Evolutionary conservation across 176 grass and related monocot genomes (phyloP), one percentile per base, ranked within the genome.

Genomic region (Oryza brachyantha): DNA sequence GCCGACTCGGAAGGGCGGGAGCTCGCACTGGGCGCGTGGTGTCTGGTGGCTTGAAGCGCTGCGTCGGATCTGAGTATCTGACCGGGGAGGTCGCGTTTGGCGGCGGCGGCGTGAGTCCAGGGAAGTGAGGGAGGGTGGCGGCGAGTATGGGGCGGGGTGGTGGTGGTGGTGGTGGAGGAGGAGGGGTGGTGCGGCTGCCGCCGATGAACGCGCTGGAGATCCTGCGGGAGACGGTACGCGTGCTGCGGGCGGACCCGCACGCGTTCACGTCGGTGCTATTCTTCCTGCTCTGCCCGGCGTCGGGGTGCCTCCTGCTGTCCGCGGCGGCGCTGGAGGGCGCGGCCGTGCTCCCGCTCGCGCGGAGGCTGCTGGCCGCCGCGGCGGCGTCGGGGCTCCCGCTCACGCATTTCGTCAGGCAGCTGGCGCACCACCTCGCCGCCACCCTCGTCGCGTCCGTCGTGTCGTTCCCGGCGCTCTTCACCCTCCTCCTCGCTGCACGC

Each of bases 271-370:
- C 86, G 50, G 74, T 86, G 46, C 92, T 98, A 50, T 86, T 86
- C 87, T 87, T 94, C 68, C 85, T 98, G 78, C 82, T 98, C 69
- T 98, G 92, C 83, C 95, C 95, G 58, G 95, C 91, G 52, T 93
- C 95, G 13, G 87, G 87, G 5, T 74, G 76, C 75, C 81, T 97
- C 76, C 91, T 88, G 70, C 86, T 97, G 66, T 97, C 86, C 76
- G 84, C 81, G 57, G 73, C 89, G 29, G 72, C 93, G 73, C 79
- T 90, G 11, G 89, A 87, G 8, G 75, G 74, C 0, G 13, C 95
- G 6, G 24, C 70, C 34, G 88, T 86, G 73, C 45, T 80, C 40
- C 75, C 90, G 13, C 87, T 98, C 7, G 83, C 95, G 26, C 85
- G 83, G 11, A 34, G 83, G 41, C 74, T 98, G 43, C 86, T 90